Conservation (phyloP, 2,329 filamentous ascomycete species). For the Talaromyces islandicus region DNA sequence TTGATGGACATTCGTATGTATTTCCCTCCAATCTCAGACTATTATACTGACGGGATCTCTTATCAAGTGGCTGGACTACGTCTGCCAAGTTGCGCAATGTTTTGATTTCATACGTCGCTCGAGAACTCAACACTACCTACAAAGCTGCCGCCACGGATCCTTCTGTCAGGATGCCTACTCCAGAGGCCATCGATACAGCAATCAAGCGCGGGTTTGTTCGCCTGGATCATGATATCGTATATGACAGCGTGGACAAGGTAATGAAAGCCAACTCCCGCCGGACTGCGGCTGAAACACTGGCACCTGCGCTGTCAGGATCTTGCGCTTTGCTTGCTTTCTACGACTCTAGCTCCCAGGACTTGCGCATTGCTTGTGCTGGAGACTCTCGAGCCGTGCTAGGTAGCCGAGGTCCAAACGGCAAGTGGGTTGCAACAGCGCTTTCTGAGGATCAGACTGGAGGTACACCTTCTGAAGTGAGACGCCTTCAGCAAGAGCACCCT, state of each 20-base stretch:
- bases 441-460: slow-evolving; percentile 92
- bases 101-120: slow-evolving; percentile 84
- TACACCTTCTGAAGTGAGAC: slow-evolving; percentile 75
- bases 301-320: slow-evolving; percentile 91
- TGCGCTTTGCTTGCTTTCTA: slow-evolving; percentile 96
- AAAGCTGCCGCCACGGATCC: slow-evolving; percentile 61
- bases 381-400: slow-evolving; percentile 94
- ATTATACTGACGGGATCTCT: slow-evolving; percentile 13
- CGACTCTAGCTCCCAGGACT: slow-evolving; percentile 75
- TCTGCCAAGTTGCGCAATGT: slow-evolving; percentile 91
- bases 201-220: slow-evolving; percentile 89
- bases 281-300: slow-evolving; percentile 85
- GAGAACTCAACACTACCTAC: slow-evolving; percentile 89
- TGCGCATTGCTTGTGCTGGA: slow-evolving; percentile 91
- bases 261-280: slow-evolving; percentile 82
- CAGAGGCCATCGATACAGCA: slow-evolving; percentile 77
- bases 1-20: slow-evolving; percentile 87
- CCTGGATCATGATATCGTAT: slow-evolving; percentile 88
- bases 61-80: slow-evolving; percentile 82
- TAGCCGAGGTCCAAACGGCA: slow-evolving; percentile 67
- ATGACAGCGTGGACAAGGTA: slow-evolving; percentile 87
- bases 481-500: slow-evolving; percentile 80
- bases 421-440: slow-evolving; percentile 86
- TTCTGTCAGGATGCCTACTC: slow-evolving; percentile 57
- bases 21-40: background rate